phyloP scores from a whole-genome alignment of 768 basidiomycete genomes.

The Lactarius hatsudake region DNA sequence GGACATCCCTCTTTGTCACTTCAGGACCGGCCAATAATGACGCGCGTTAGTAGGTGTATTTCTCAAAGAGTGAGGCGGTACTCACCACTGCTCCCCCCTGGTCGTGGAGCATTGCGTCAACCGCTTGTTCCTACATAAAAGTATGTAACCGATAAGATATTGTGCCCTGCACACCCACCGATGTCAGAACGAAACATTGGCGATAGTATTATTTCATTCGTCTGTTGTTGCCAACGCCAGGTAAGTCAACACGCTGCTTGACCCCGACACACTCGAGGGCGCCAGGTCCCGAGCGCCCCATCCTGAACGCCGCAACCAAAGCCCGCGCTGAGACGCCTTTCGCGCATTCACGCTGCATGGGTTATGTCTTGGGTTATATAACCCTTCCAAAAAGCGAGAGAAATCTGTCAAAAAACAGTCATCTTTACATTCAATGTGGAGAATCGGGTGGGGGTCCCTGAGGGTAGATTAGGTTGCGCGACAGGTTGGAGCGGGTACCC shows the following conservation, averaged over 20 bases:
- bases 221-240: slow-evolving; percentile 43
- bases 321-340: slow-evolving; percentile 41
- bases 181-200: neutral
- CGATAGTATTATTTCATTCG: slow-evolving; percentile 16
- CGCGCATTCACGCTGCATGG: slow-evolving; percentile 35
- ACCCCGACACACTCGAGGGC: slow-evolving; percentile 34
- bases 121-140: slow-evolving; percentile 19
- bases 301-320: slow-evolving; percentile 45
- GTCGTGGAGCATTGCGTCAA: slow-evolving; percentile 26
- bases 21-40: slow-evolving; percentile 28
- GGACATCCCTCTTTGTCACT: slow-evolving; percentile 44
- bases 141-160: slow-evolving; percentile 23
- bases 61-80: neutral
- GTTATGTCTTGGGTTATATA: slow-evolving; percentile 14
- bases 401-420: slow-evolving; percentile 28
- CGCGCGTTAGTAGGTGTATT: neutral
- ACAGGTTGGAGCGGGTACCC: slow-evolving; percentile 56
- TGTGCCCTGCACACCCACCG: slow-evolving; percentile 19
- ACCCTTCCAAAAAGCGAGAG: neutral
- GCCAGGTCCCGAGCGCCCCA: slow-evolving; percentile 52
- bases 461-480: slow-evolving; percentile 41
- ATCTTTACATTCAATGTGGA: slow-evolving; percentile 13
- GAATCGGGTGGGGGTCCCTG: slow-evolving; percentile 29
- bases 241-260: slow-evolving; percentile 36
- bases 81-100: slow-evolving; percentile 27